Base-by-base conservation (phyloP, 148 eudicot genomes). In the Linanthus parryae region DNA sequence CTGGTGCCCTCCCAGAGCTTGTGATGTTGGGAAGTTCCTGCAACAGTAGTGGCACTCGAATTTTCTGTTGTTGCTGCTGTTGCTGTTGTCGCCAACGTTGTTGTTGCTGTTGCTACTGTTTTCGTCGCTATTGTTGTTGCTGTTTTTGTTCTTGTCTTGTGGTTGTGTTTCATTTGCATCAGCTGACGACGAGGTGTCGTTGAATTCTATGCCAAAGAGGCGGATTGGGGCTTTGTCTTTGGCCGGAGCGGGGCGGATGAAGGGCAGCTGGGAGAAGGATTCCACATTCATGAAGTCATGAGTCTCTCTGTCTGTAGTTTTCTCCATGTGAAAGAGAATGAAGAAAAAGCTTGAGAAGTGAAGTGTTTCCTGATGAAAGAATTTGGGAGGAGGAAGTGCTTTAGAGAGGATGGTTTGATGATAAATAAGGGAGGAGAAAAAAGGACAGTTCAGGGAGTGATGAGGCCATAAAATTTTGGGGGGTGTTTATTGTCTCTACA, bases 1-100 rank as follows among this genome's bases (percentile, higher is more conserved):
- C 43, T 92, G 99, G 63, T 92, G 99, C 41, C 99, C 99, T 1
- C 99, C 99, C 1, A 92, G 72, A 36, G 99, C 99, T 67, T 92
- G 99, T 0, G 99, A 92, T 8, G 99, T 92, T 0, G 96, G 85
- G 73, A 92, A 92, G 71, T 75, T 84, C 56, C 96, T 52, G 62
- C 83, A 73, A 43, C 99, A 92, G 23, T 92, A 92, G 31, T 92
- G 95, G 75, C 99, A 92, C 56, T 92, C 94, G 47, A 92, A 92
- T 22, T 80, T 92, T 2, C 90, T 71, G 19, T 42, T 62, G 51
- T 63, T 76, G 19, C 44, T 62, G 51, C 65, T 76, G 1, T 67
- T 76, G 0, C 59, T 60, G 2, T 40, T 54, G 0, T 59, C 61
- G 18, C 42, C 39, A 33, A 62, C 56, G 57, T 38, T 55, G 23